Conservation (phyloP, 2,329 filamentous ascomycete genomes). For the Fonsecaea monophora region DNA sequence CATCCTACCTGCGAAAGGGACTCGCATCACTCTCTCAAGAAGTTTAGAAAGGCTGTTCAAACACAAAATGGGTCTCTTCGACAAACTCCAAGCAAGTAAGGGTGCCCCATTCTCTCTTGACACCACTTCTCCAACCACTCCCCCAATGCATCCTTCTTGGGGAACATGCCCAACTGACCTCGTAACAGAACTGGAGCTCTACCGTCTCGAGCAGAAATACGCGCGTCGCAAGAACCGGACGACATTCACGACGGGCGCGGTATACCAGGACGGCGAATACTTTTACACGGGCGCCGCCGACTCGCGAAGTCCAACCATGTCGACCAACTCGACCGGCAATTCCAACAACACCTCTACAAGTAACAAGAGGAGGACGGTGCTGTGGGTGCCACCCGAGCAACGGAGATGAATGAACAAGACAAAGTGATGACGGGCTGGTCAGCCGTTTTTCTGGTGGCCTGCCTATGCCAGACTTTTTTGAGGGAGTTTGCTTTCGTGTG, state of each 20-base stretch:
- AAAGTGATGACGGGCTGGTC: background rate
- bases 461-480: background rate
- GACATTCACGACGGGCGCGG: slow-evolving; percentile 85
- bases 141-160: background rate
- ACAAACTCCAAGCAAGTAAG: slow-evolving; percentile 60
- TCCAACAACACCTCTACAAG: slow-evolving; percentile 21
- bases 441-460: background rate
- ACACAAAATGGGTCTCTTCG: slow-evolving; percentile 56
- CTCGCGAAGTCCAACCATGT: slow-evolving; percentile 30
- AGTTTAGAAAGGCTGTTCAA: background rate
- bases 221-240: slow-evolving; percentile 88
- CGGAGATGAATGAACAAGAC: slow-evolving; percentile 21
- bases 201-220: slow-evolving; percentile 94
- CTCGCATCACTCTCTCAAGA: background rate
- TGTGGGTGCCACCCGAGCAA: slow-evolving; percentile 29
- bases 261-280: slow-evolving; percentile 96
- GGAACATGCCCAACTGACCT: background rate
- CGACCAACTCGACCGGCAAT: slow-evolving; percentile 31
- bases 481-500: background rate
- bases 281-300: slow-evolving; percentile 64
- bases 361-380: slow-evolving; percentile 30
- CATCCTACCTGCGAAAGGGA: background rate
- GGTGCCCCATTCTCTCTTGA: slow-evolving; percentile 27
- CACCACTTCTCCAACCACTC: no score
- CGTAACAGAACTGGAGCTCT: slow-evolving; percentile 75